Evolutionary conservation across 2,329 filamentous ascomycete species (phyloP).

Genomic region (Chaetomium sp.): DNA sequence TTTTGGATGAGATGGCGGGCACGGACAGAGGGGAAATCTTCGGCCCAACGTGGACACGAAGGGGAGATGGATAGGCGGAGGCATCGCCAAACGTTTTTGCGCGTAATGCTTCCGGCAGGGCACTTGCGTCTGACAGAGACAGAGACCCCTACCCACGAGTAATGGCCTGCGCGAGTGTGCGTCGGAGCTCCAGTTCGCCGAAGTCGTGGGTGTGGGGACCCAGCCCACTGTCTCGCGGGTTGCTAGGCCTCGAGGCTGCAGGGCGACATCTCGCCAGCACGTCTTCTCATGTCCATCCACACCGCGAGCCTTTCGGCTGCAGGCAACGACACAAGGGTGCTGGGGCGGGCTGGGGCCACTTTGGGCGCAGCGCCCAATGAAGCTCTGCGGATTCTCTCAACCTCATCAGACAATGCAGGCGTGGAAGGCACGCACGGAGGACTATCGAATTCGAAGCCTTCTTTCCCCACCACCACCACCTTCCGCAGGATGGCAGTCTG

Average conservation of each 20-base stretch:
- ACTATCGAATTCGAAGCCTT: constrained; percentile 33
- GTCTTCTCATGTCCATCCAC: constrained; percentile 7
- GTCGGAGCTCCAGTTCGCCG: constrained; percentile 31
- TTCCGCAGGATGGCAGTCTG: neutral
- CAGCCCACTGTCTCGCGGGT: constrained; percentile 22
- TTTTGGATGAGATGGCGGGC: neutral
- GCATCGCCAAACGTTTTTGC: constrained; percentile 23
- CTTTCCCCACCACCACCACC: constrained; percentile 14
- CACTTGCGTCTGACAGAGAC: constrained; percentile 33
- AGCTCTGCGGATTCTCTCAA: constrained; percentile 27
- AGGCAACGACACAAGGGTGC: constrained; percentile 33
- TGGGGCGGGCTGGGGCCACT: constrained; percentile 30
- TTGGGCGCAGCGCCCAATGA: constrained; percentile 31
- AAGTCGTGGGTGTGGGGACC: constrained; percentile 31
- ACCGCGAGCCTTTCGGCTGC: constrained; percentile 26
- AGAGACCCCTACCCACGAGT: constrained; percentile 13
- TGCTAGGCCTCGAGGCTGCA: constrained; percentile 26
- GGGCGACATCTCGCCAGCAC: constrained; percentile 23
- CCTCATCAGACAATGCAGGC: constrained; percentile 35
- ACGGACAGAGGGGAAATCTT: constrained; percentile 1
- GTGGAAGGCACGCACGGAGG: constrained; percentile 26
- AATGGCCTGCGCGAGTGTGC: constrained; percentile 29
- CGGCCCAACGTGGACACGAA: neutral
- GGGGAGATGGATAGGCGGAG: constrained; percentile 11
- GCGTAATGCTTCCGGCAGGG: constrained; percentile 39